Base-by-base conservation (phyloP, 805 yeast genomes). In the Starmerella powellii region DNA sequence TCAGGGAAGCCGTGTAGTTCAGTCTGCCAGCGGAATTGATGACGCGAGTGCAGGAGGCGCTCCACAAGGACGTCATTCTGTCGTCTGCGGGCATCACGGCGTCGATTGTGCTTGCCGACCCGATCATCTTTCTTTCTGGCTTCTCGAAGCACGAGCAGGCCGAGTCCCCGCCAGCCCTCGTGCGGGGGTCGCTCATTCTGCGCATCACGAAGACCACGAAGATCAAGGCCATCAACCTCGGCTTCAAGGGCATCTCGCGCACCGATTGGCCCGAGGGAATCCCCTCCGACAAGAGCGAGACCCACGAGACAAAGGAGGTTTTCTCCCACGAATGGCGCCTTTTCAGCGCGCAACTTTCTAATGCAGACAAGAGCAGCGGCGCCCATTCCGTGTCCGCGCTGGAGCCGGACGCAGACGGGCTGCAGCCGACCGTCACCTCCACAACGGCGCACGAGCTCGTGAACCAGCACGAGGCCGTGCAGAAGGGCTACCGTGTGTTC, bases 191-290 rank as follows among this genome's bases (percentile, higher is more conserved):
- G 23, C 63, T 87, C 16, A 72, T 78, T 37, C 47, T 87, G 2
- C 67, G 87, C 37, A 71, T 87, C 5, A 53, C 76, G 35, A 85
- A 84, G 54, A 78, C 88, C 0, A 68, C 78, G 23, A 82, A 77
- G 57, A 64, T 87, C 46, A 83, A 80, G 59, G 58, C 72, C 16
- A 73, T 87, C 11, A 58, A 64, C 4, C 64, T 87, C 37, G 64
- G 68, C 1, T 75, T 87, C 52, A 68, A 69, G 40, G 96, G 95
- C 1, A 56, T 60, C 1, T 72, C 81, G 29, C 70, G 81, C 50
- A 87, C 95, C 0, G 95, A 87, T 47, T 87, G 96, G 95, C 96
- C 96, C 2, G 96, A 91, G 56, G 98, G 98, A 2, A 87, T 88
- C 16, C 97, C 97, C 0, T 95, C 96, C 0, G 83, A 80, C 57